phyloP scores from a whole-genome alignment of 1,139 yeast genomes.

The Magnusiomyces paraingens region DNA sequence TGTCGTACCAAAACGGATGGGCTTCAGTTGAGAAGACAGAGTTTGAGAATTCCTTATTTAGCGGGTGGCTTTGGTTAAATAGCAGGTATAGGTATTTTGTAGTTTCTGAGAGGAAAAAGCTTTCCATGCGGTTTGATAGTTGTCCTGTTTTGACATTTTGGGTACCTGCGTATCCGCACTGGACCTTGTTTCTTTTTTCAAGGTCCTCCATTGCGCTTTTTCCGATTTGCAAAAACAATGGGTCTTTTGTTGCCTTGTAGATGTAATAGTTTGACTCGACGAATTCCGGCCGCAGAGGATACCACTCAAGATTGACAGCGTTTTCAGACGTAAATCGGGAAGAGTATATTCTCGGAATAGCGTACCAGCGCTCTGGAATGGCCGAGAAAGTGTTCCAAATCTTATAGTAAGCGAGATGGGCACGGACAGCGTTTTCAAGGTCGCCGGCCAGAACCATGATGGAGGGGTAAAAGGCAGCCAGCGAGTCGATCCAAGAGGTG shows the following conservation, averaged over 20 bases:
- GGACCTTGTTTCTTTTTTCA: conserved; percentile 44
- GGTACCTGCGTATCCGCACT: conserved; percentile 79
- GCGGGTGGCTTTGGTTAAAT: conserved; percentile 60
- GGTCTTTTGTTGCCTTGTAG: conserved; percentile 80
- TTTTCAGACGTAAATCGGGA: conserved; percentile 12
- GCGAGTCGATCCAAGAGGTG: conserved; percentile 73
- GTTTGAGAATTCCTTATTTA: conserved; percentile 49
- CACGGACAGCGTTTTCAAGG: conserved; percentile 53
- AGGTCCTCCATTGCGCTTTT: conserved; percentile 53
- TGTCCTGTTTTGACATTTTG: conserved; percentile 61
- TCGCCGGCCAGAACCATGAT: conserved; percentile 76
- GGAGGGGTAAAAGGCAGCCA: conserved; percentile 87
- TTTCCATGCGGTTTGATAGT: conserved; percentile 78
- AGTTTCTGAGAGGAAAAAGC: conserved; percentile 83
- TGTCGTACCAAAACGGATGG: conserved; percentile 73
- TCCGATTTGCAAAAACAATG: conserved; percentile 74
- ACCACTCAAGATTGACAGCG: conserved; percentile 62
- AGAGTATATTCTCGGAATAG: conserved; percentile 19
- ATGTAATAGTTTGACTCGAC: conserved; percentile 81
- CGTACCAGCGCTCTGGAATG: conserved; percentile 85
- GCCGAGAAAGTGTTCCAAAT: conserved; percentile 76
- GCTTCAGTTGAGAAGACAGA: conserved; percentile 88
- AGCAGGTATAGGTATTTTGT: conserved; percentile 74
- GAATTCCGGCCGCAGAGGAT: conserved; percentile 87
- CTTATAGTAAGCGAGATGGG: conserved; percentile 63